Base-by-base conservation (phyloP, 2,329 filamentous ascomycete genomes). In the Scedosporium apiospermum region DNA sequence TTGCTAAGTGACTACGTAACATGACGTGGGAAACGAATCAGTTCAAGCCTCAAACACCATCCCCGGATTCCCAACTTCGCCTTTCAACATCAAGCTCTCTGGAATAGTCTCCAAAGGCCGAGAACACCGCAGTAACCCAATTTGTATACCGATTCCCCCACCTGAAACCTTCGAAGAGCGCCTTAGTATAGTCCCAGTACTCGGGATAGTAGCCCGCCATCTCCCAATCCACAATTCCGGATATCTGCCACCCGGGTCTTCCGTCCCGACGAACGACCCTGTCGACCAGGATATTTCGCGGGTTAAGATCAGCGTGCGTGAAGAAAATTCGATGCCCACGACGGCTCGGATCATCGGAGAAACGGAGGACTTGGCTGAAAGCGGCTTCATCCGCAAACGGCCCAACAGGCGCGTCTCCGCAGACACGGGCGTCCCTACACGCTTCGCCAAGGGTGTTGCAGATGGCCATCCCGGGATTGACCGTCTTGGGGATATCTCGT, bases 161-260 rank as follows among this genome's bases (percentile, higher is more conserved):
- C 57, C 57, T 42, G 34, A 59, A 59, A 18, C 30, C 57, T 23
- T 59, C 57, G 44, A 59, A 59, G 2, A 67, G 42, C 41, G 69
- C 58, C 65, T 72, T 73, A 42, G 66, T 70, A 62, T 67, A 71
- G 64, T 73, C 72, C 71, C 71, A 73, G 60, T 73, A 73, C 23
- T 64, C 66, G 4, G 72, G 71, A 65, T 72, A 73, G 69, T 71
- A 73, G 1, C 71, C 72, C 12, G 71, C 65, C 57, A 70, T 68
- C 23, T 65, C 82, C 86, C 85, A 88, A 68, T 88, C 86, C 0
- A 88, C 75, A 1, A 88, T 64, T 1, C 85, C 86, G 0, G 68
- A 74, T 6, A 88, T 68, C 2, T 66, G 62, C 61, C 80, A 81
- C 6, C 57, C 30, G 57, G 14, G 12, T 3, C 3, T 42, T 41